phyloP scores from a whole-genome alignment of 2,329 filamentous ascomycete species.

The Calonectria honghensis region DNA sequence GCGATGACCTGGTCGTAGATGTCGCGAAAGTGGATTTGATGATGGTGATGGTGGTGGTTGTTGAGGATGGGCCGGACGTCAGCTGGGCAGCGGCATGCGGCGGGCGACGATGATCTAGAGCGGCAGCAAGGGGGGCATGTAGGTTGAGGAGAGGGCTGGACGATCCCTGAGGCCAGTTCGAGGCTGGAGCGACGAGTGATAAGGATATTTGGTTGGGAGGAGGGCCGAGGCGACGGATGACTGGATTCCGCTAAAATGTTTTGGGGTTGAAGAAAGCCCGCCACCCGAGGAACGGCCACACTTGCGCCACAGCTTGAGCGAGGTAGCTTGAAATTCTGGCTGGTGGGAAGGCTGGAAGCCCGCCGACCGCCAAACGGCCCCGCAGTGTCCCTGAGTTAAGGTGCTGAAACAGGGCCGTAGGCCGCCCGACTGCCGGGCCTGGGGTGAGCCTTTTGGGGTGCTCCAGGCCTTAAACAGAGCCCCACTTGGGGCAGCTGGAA shows the following conservation, averaged over 20 bases:
- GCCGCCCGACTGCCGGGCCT: slow-evolving; percentile 17
- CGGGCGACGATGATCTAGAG: slow-evolving; percentile 9
- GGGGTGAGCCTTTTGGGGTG: slow-evolving; percentile 5
- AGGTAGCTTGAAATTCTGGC: slow-evolving; percentile 9
- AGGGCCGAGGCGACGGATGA: slow-evolving; percentile 36
- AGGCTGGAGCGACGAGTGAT: slow-evolving; percentile 4
- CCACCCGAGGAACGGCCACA: slow-evolving; percentile 25
- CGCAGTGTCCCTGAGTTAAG: slow-evolving; percentile 19
- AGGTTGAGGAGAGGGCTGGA: not conserved
- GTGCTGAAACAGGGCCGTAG: slow-evolving; percentile 29
- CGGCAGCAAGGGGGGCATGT: not conserved
- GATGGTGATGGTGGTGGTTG: slow-evolving; percentile 24
- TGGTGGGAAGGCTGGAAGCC: slow-evolving; percentile 1
- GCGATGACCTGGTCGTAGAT: slow-evolving; percentile 28
- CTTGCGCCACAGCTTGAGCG: slow-evolving; percentile 32
- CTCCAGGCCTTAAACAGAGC: slow-evolving; percentile 17
- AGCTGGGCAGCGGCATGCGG: slow-evolving; percentile 40
- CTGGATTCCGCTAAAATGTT: slow-evolving; percentile 26
- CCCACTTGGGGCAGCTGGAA: slow-evolving; percentile 19
- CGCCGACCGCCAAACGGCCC: slow-evolving; percentile 15
- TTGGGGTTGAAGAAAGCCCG: slow-evolving; percentile 34
- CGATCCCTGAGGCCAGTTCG: slow-evolving; percentile 5
- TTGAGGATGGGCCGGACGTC: slow-evolving; percentile 33
- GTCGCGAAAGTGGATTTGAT: slow-evolving; percentile 40
- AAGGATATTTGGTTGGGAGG: slow-evolving; percentile 39